Evolutionary conservation across 108 stramenopile species (phyloP).

Genomic region (Nitzschia sp.): DNA sequence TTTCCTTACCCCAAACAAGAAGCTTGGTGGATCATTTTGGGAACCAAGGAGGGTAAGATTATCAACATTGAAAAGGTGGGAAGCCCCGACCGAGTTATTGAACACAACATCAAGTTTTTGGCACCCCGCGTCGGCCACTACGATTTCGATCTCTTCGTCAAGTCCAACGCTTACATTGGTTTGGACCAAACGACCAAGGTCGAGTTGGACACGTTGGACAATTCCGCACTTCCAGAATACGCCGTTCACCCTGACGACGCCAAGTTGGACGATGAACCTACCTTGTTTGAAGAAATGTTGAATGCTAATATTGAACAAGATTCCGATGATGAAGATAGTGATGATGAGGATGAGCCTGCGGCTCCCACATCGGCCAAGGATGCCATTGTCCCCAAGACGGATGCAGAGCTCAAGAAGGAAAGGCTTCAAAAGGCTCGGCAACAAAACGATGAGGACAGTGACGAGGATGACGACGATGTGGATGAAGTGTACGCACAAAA

Average conservation of each 20-base stretch:
- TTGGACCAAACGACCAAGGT: constrained; percentile 79
- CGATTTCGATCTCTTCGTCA: constrained; percentile 86
- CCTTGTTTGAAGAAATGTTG: constrained; percentile 96
- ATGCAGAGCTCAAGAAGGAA: constrained; percentile 82
- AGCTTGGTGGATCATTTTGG: constrained; percentile 95
- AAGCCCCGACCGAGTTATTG: constrained; percentile 62
- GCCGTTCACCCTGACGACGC: constrained; percentile 96
- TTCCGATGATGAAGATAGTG: constrained; percentile 70
- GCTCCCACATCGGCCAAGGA: constrained; percentile 39
- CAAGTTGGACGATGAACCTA: constrained; percentile 96
- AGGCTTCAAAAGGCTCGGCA: constrained; percentile 79
- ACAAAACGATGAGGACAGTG: constrained; percentile 73
- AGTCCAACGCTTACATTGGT: constrained; percentile 93
- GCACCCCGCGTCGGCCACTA: constrained; percentile 89
- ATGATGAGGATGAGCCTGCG: constrained; percentile 63
- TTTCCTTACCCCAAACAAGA: constrained; percentile 90
- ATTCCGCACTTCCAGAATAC: constrained; percentile 89
- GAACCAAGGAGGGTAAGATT: constrained; percentile 89
- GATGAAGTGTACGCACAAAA: constrained; percentile 77
- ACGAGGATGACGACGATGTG: constrained; percentile 66
- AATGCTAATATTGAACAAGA: constrained; percentile 90
- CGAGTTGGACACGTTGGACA: constrained; percentile 79
- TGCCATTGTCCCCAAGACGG: constrained; percentile 65
- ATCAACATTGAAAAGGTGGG: constrained; percentile 89
- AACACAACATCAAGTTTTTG: constrained; percentile 93